Evolutionary conservation across 108 stramenopile species (phyloP).

Genomic region (Pseudonitzschia pungens): DNA sequence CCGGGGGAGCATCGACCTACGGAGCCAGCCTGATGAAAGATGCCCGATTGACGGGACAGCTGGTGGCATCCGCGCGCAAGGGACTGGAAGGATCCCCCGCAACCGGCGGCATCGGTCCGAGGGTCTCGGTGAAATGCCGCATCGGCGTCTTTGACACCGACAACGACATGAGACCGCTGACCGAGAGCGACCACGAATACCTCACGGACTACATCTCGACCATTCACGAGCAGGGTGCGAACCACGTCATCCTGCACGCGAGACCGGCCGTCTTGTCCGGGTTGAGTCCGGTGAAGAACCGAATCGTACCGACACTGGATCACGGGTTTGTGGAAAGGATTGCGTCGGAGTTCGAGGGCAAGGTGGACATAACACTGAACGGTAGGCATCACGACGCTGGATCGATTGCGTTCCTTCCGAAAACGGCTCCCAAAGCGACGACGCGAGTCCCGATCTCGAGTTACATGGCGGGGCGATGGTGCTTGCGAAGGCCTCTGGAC

Average conservation of each 20-base stretch:
- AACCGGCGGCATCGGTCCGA: neutral
- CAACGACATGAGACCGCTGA: constrained; percentile 18
- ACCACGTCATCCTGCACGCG: constrained; percentile 53
- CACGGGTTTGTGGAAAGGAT: constrained; percentile 40
- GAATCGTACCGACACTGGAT: constrained; percentile 47
- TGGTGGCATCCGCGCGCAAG: constrained; percentile 28
- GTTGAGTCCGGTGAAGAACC: constrained; percentile 49
- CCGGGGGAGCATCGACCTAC: constrained; percentile 48
- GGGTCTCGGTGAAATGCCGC: constrained; percentile 44
- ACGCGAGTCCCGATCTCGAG: constrained; percentile 18
- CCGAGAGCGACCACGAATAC: constrained; percentile 29
- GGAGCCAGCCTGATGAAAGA: constrained; percentile 57
- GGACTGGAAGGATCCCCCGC: constrained; percentile 6
- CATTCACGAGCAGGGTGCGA: constrained; percentile 33
- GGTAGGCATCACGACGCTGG: constrained; percentile 45
- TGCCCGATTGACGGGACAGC: constrained; percentile 27
- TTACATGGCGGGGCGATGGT: constrained; percentile 54
- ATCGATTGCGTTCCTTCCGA: constrained; percentile 25
- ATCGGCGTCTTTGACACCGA: constrained; percentile 43
- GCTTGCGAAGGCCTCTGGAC: constrained; percentile 45
- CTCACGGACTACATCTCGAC: constrained; percentile 33
- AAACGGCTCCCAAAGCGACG: neutral
- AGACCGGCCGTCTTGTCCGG: constrained; percentile 47
- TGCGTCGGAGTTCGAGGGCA: constrained; percentile 37
- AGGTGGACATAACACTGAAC: constrained; percentile 48